Base-by-base conservation (phyloP, 169 alveolate species). In the Cryptosporidium andersoni region DNA sequence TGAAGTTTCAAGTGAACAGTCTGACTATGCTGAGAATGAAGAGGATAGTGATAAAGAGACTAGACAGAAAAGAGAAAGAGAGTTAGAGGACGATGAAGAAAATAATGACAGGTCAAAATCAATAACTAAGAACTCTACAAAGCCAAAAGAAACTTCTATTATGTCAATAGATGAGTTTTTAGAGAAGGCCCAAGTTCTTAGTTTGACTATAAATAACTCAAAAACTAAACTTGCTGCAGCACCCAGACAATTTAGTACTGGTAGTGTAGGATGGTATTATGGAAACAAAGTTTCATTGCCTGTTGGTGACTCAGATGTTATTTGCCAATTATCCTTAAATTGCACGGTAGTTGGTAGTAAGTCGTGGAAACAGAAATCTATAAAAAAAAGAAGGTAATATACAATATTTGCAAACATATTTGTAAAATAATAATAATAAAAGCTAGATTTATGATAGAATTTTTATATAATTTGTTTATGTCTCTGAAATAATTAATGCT, bases 301-400 rank as follows among this genome's bases (percentile, higher is more conserved):
- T 2, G 68, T 74, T 58, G 85, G 85, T 14, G 85, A 74, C 36
- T 14, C 14, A 48, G 85, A 74, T 47, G 85, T 58, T 25, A 4
- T 74, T 39, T 74, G 85, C 4, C 85, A 74, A 48, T 43, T 74
- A 47, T 74, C 85, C 55, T 45, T 74, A 39, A 74, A 74, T 49
- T 74, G 85, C 49, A 74, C 85, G 12, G 85, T 74, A 2, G 85
- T 74, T 2, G 85, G 85, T 1, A 74, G 85, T 43, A 74, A 74
- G 56, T 12, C 63, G 4, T 74, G 85, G 85, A 4, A 66, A 2
- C 74, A 55, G 60, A 74, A 58, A 34, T 9, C 62, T 45, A 37
- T 12, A 2, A 74, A 74, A 55, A 64, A 74, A 16, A 43, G n/a
- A 48, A 1, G 40, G 40, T 52, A 66, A 4, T 66, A 66, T 16